phyloP scores from a whole-genome alignment of 768 basidiomycete genomes.

The Xanthoconium purpureum region DNA sequence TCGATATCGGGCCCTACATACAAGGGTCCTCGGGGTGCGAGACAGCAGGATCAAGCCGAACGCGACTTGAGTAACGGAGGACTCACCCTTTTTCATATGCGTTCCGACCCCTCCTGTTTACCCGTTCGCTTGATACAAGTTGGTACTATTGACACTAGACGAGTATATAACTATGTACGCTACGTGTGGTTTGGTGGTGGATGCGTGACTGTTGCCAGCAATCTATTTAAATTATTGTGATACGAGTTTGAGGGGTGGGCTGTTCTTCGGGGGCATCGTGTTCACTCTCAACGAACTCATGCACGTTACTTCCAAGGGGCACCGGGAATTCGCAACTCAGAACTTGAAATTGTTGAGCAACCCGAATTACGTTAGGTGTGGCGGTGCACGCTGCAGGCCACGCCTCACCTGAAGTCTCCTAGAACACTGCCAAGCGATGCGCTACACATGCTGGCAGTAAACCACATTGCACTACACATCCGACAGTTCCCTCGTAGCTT shows the following conservation, averaged over 20 bases:
- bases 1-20: not conserved
- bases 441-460: conserved; percentile 13
- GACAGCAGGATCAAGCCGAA: not conserved
- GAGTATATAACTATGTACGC: too few species aligned
- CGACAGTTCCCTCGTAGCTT: conserved; percentile 1
- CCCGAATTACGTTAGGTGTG: conserved; percentile 15
- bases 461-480: conserved; percentile 15
- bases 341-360: not conserved
- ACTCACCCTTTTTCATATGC: not conserved
- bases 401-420: conserved; percentile 4
- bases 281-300: too few species aligned
- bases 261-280: too few species aligned
- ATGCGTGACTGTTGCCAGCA: too few species aligned
- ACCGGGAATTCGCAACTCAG: too few species aligned
- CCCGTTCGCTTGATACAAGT: too few species aligned
- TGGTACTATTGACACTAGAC: too few species aligned
- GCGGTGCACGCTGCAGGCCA: conserved; percentile 16
- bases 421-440: not conserved
- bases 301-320: too few species aligned
- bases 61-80: not conserved
- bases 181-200: too few species aligned
- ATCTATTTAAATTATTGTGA: too few species aligned
- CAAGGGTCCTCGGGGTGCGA: not conserved
- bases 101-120: too few species aligned
- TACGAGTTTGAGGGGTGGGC: too few species aligned